Evolutionary conservation across 2,329 filamentous ascomycete genomes (phyloP).

Genomic region (Hymenoscyphus infarciens): DNA sequence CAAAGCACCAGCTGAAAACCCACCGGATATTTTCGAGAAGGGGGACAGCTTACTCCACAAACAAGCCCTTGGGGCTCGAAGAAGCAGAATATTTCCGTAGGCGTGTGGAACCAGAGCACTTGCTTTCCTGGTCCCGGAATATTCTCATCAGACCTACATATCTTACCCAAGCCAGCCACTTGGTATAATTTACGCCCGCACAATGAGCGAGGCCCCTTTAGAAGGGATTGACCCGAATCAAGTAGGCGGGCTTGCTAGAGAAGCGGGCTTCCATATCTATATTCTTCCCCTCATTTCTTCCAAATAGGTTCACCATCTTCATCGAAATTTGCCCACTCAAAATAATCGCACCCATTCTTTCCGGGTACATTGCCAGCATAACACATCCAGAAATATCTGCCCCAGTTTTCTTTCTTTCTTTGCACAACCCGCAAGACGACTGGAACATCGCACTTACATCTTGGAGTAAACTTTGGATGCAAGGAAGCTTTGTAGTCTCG

Average conservation of each 20-base stretch:
- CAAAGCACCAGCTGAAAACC: too few species aligned
- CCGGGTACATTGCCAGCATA: conserved; percentile 69
- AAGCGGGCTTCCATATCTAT: too few species aligned
- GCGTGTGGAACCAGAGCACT: too few species aligned
- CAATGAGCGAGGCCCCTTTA: not conserved
- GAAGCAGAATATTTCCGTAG: too few species aligned
- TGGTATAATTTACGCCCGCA: too few species aligned
- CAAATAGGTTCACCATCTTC: conserved; percentile 79
- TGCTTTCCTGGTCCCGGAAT: too few species aligned
- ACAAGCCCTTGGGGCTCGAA: too few species aligned
- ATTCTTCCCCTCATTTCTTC: conserved; percentile 30
- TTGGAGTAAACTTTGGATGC: conserved; percentile 73
- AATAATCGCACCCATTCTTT: conserved; percentile 69
- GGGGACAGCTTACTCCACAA: too few species aligned
- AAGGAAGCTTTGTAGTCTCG: conserved; percentile 76
- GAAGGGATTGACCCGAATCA: not conserved
- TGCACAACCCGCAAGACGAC: conserved; percentile 73
- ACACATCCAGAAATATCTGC: conserved; percentile 93
- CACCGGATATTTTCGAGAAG: too few species aligned
- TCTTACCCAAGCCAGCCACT: too few species aligned
- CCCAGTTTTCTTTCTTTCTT: conserved; percentile 69
- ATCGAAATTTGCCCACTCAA: conserved; percentile 83
- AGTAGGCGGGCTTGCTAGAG: too few species aligned
- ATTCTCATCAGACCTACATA: too few species aligned
- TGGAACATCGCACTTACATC: conserved; percentile 70